Evolutionary conservation across 176 grass and related monocot genomes (phyloP).

Genomic region (Saccharum spontaneum): DNA sequence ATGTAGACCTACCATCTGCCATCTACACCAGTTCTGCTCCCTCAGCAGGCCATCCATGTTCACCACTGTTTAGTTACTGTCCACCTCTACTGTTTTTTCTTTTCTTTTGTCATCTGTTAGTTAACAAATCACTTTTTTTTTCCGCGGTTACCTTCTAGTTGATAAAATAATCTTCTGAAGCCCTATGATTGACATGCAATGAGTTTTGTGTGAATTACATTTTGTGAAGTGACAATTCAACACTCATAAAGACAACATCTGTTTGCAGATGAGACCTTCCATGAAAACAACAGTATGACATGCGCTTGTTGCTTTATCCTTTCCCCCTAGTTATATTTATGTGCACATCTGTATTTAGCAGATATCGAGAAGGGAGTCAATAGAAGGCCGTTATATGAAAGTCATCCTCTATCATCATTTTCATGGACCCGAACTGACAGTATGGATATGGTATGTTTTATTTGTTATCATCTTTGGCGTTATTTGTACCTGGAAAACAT

Average conservation of each 20-base stretch:
- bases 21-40: not conserved
- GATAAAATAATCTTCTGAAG: not conserved
- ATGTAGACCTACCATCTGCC: not conserved
- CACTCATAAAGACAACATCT: not conserved
- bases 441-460: slow-evolving; percentile 71
- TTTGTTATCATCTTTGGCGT: not conserved
- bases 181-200: not conserved
- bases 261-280: not conserved
- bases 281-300: not conserved
- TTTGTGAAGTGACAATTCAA: slow-evolving; percentile 12
- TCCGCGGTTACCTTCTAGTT: not conserved
- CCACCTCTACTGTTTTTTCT: not conserved
- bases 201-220: not conserved
- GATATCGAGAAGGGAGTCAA: slow-evolving; percentile 72
- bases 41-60: not conserved
- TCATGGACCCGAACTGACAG: slow-evolving; percentile 75
- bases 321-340: slow-evolving; percentile 3
- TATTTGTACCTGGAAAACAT: not conserved
- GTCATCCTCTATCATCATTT: slow-evolving; percentile 79
- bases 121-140: not conserved
- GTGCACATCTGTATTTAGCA: slow-evolving; percentile 35
- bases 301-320: not conserved
- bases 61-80: not conserved
- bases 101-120: not conserved
- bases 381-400: slow-evolving; percentile 66